Conservation (phyloP, 805 yeast species). For the Peterozyma toletana region DNA sequence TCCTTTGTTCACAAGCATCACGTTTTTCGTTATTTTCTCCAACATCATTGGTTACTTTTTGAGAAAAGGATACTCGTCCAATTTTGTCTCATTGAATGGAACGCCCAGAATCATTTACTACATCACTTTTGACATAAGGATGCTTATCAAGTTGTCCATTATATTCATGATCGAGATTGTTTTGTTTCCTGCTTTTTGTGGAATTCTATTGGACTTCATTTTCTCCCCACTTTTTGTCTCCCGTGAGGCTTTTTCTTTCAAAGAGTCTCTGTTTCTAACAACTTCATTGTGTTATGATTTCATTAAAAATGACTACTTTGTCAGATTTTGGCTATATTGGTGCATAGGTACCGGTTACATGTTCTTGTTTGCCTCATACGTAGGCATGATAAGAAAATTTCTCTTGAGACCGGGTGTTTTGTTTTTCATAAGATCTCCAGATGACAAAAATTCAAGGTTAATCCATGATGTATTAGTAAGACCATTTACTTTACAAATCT, state of each 20-base stretch:
- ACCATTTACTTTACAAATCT: slow-evolving; percentile 65
- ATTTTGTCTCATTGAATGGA: slow-evolving; percentile 36
- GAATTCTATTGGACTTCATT: slow-evolving; percentile 66
- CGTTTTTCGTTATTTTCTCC: slow-evolving; percentile 25
- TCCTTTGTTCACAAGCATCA: slow-evolving; percentile 17
- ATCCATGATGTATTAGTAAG: slow-evolving; percentile 81
- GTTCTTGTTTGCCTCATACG: slow-evolving; percentile 80
- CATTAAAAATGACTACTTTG: slow-evolving; percentile 1
- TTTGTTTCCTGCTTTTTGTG: slow-evolving; percentile 85
- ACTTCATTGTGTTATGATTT: slow-evolving; percentile 2
- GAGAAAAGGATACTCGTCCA: neutral
- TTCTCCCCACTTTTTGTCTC: slow-evolving; percentile 47
- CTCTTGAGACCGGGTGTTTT: slow-evolving; percentile 84
- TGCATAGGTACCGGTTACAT: slow-evolving; percentile 74
- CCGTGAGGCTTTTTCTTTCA: slow-evolving; percentile 5
- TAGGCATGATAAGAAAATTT: slow-evolving; percentile 69
- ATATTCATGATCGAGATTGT: slow-evolving; percentile 74
- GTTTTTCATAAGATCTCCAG: slow-evolving; percentile 89
- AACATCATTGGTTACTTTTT: neutral
- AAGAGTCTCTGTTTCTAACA: neutral
- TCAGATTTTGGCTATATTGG: slow-evolving; percentile 42
- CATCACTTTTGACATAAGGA: slow-evolving; percentile 43
- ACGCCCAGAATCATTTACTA: slow-evolving; percentile 43
- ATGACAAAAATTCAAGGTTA: slow-evolving; percentile 83
- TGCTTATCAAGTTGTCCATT: slow-evolving; percentile 67